phyloP scores from a whole-genome alignment of 495 filamentous ascomycete genomes.

The Hyaloscypha hepaticicola region DNA sequence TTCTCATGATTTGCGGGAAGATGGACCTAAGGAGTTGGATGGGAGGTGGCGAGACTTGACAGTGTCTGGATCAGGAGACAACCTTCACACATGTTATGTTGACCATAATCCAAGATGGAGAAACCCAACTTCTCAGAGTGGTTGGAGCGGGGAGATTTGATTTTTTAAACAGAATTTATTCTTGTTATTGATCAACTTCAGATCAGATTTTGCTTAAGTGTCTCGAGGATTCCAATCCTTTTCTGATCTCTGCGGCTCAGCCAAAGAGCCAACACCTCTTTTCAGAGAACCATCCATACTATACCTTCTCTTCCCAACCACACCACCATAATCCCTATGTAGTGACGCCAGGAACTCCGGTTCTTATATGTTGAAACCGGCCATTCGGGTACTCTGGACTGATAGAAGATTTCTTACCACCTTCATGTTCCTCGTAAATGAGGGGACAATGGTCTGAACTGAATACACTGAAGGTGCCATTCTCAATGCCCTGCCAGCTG shows the following conservation, averaged over 20 bases:
- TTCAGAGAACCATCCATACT: conserved; percentile 55
- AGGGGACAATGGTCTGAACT: conserved; percentile 56
- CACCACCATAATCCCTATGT: conserved; percentile 51
- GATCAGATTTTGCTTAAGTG: conserved; percentile 12
- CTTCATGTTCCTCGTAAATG: conserved; percentile 43
- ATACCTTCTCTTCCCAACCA: conserved; percentile 47
- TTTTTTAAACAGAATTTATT: no score
- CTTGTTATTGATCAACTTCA: not conserved
- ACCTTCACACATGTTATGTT: conserved; percentile 79
- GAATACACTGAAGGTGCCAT: conserved; percentile 50
- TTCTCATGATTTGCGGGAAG: not conserved
- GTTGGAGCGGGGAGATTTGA: conserved; percentile 53
- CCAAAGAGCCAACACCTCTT: conserved; percentile 42
- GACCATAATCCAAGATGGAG: conserved; percentile 87
- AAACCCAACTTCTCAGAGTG: conserved; percentile 76
- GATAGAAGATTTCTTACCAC: conserved; percentile 46
- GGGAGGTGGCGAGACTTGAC: not conserved
- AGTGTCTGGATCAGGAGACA: conserved; percentile 64
- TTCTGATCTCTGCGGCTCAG: conserved; percentile 28
- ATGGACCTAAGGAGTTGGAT: not conserved
- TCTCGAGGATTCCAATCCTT: conserved; percentile 29
- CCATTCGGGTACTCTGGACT: conserved; percentile 42
- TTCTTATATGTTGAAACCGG: conserved; percentile 52
- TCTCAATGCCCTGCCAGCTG: conserved; percentile 42
- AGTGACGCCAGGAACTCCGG: conserved; percentile 57